Conservation (phyloP, 257 asterid genomes). For the Solanum medicagineum region DNA sequence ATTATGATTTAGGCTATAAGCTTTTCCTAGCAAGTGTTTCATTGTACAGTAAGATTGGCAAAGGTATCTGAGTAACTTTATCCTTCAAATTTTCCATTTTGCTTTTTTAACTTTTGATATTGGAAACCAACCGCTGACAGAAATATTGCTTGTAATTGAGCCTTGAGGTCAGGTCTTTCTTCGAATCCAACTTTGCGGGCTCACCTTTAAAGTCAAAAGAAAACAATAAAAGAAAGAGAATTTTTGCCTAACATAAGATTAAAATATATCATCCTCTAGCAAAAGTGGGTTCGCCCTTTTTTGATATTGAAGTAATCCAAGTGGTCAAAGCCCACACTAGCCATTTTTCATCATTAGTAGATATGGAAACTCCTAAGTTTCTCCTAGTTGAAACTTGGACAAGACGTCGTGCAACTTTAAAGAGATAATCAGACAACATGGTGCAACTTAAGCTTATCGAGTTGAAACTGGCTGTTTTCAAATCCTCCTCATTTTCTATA, state of each 20-base stretch:
- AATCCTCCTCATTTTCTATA: too few relatives aligned
- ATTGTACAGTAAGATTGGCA: background rate
- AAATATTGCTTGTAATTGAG: too few relatives aligned
- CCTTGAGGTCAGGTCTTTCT: too few relatives aligned
- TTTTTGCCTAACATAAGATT: too few relatives aligned
- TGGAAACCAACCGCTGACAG: background rate
- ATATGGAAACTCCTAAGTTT: background rate
- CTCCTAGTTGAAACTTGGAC: too few relatives aligned
- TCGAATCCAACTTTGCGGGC: too few relatives aligned
- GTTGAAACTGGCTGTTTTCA: too few relatives aligned
- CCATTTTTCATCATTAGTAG: background rate
- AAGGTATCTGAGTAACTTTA: background rate
- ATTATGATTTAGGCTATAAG: background rate
- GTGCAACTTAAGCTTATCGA: too few relatives aligned
- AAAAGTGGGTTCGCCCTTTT: background rate
- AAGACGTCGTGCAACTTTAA: too few relatives aligned
- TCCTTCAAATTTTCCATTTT: background rate
- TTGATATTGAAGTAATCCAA: background rate
- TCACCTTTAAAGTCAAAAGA: too few relatives aligned
- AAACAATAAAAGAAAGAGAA: too few relatives aligned
- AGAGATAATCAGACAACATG: background rate
- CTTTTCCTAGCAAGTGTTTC: background rate
- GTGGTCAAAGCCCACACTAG: background rate
- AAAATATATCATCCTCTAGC: too few relatives aligned
- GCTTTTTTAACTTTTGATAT: background rate